Evolutionary conservation across 129 eudicot species (phyloP).

Genomic region (Solidago caesia): DNA sequence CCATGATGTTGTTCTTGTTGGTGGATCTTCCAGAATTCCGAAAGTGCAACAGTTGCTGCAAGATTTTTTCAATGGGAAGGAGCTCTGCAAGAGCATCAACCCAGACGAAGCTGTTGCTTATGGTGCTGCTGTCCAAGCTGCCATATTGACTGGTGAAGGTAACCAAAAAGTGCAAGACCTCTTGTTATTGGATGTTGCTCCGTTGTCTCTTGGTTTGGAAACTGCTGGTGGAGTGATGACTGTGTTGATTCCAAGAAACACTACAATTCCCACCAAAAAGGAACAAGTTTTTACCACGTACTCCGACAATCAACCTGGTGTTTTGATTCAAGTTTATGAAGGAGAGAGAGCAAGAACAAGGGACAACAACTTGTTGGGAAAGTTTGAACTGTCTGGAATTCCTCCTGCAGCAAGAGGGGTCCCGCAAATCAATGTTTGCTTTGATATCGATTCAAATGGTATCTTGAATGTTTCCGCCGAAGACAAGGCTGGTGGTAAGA

Average conservation of each 20-base stretch:
- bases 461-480: constrained; percentile 54
- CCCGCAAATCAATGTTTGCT: not conserved
- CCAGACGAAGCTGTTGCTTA: constrained; percentile 34
- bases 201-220: constrained; percentile 21
- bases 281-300: not conserved
- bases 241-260: constrained; percentile 17
- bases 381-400: constrained; percentile 19
- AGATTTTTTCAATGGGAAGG: constrained; percentile 26
- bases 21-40: constrained; percentile 32
- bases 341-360: constrained; percentile 19
- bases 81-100: constrained; percentile 29
- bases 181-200: constrained; percentile 23
- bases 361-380: constrained; percentile 20
- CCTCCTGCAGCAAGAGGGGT: constrained; percentile 16
- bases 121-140: constrained; percentile 34
- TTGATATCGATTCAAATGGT: constrained; percentile 33
- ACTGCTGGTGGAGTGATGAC: constrained; percentile 25
- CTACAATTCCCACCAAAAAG: constrained; percentile 24
- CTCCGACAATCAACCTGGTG: constrained; percentile 11
- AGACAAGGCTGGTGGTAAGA: constrained; percentile 54
- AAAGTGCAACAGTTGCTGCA: constrained; percentile 30
- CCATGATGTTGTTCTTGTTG: constrained; percentile 33
- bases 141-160: constrained; percentile 20
- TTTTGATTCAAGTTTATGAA: constrained; percentile 13
- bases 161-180: constrained; percentile 28